phyloP scores from a whole-genome alignment of 345 rosid genomes.

The Dipteronia sinensis region DNA sequence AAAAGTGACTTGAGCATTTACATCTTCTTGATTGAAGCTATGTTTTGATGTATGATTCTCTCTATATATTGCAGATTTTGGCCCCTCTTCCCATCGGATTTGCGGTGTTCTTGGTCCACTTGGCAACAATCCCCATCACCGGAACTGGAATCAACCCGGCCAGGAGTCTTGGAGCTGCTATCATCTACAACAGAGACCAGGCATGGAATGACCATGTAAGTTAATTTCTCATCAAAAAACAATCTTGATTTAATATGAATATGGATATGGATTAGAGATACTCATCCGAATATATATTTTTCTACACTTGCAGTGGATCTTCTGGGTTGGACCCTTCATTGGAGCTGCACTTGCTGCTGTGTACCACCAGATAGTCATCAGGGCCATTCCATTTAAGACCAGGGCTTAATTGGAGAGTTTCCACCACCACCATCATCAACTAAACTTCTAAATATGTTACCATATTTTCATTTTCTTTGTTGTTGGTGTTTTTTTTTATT shows the following conservation, averaged over 20 bases:
- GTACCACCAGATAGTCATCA: constrained; percentile 70
- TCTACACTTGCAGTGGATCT: constrained; percentile 53
- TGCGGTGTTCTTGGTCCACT: constrained; percentile 71
- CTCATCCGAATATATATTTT: neutral
- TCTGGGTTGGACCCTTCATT: constrained; percentile 79
- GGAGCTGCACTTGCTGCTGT: constrained; percentile 79
- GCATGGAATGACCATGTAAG: constrained; percentile 69
- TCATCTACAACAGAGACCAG: constrained; percentile 49
- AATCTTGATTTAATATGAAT: too few relatives aligned
- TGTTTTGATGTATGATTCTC: neutral
- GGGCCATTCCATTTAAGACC: constrained; percentile 73
- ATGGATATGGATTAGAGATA: neutral
- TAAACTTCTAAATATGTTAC: neutral
- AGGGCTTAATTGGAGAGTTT: constrained; percentile 35
- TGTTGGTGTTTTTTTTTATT: constrained; percentile 6
- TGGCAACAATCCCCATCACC: constrained; percentile 72
- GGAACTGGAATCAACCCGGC: constrained; percentile 79
- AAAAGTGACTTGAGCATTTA: neutral
- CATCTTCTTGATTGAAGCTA: neutral
- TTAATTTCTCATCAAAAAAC: neutral
- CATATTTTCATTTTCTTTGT: constrained; percentile 1
- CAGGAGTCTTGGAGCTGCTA: constrained; percentile 76
- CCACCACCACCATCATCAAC: constrained; percentile 1
- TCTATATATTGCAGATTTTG: constrained; percentile 42
- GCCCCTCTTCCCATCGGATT: constrained; percentile 81